Evolutionary conservation across 2,329 filamentous ascomycete species (phyloP).

Genomic region (Colletotrichum neosansevieriae): DNA sequence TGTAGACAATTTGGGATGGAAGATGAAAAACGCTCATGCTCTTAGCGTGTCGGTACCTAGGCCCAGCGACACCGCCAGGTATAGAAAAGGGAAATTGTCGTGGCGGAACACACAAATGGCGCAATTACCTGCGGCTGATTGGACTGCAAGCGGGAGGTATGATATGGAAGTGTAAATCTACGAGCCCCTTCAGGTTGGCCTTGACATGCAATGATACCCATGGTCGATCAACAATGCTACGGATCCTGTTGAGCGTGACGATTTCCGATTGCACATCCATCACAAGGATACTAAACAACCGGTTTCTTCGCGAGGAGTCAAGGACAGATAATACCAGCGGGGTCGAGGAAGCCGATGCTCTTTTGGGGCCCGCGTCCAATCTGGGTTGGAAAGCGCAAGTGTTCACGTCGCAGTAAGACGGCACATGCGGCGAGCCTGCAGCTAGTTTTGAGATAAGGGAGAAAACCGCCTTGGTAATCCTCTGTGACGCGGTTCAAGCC

Average conservation of each 20-base stretch:
- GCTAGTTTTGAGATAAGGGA: too few relatives aligned
- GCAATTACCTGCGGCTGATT: conserved; percentile 29
- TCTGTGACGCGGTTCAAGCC: too few relatives aligned
- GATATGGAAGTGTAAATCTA: conserved; percentile 29
- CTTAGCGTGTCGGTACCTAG: conserved; percentile 16
- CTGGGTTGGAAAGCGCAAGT: too few relatives aligned
- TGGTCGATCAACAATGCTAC: conserved; percentile 24
- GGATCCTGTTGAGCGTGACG: neutral
- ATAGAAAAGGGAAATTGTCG: conserved; percentile 27
- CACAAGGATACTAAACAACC: too few relatives aligned
- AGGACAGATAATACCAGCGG: too few relatives aligned
- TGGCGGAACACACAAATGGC: conserved; percentile 5
- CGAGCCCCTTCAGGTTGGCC: conserved; percentile 30
- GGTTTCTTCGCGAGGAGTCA: too few relatives aligned
- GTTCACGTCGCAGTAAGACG: too few relatives aligned
- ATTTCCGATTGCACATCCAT: too few relatives aligned
- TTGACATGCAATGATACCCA: conserved; percentile 43
- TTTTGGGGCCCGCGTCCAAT: too few relatives aligned
- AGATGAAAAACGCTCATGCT: conserved; percentile 21
- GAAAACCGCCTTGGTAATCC: too few relatives aligned
- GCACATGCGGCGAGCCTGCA: too few relatives aligned
- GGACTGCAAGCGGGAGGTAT: conserved; percentile 21
- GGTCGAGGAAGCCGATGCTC: too few relatives aligned
- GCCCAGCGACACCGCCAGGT: conserved; percentile 23
- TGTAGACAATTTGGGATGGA: conserved; percentile 3